Base-by-base conservation (phyloP, 345 rosid genomes). In the Balakata baccata region DNA sequence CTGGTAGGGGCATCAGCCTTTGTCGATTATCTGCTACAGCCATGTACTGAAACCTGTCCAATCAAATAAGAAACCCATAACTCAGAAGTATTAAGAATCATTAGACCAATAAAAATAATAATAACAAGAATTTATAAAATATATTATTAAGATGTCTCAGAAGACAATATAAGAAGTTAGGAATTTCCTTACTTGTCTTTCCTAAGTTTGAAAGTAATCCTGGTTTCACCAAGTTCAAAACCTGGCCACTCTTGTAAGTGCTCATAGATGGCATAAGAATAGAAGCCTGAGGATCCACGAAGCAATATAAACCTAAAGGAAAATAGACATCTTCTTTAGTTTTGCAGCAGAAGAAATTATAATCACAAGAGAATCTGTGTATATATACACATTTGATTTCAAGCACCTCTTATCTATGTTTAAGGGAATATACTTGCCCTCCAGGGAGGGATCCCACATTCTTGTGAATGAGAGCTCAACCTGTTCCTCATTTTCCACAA, bases 201-300 rank as follows among this genome's bases (percentile, higher is more conserved):
- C 62, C 88, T 81, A 63, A 91, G 92, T 87, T 90, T 94, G 85
- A 92, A 88, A 45, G 88, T 89, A n/a, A 94, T 77, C 79, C 98
- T 86, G 41, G 89, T 88, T 68, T 90, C 90, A 63, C 90, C 95
- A 23, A 92, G 81, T 75, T 81, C 88, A 76, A 90, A 92, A 71
- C 90, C 91, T 3, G 97, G 97, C 95, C 94, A 94, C 71, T 92
- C 91, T 67, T 75, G 67, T 72, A 78, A 75, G 81, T 90, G 88
- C 87, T 92, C 93, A 45, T 86, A 92, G 41, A 88, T 86, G 68
- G 91, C 92, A 56, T 92, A 92, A 7, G 90, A 84, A 75, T 94
- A 94, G 86, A 94, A 92, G 22, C 98, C 98, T 0, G 93, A 89
- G 47, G 86, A 84, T 72, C 88, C 88, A 45, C 72, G 80, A 17